These are phyloP conservation scores for Corylus americana DNA, from an alignment of 306 rosid genomes.

Conservation along the genomic window DNA sequence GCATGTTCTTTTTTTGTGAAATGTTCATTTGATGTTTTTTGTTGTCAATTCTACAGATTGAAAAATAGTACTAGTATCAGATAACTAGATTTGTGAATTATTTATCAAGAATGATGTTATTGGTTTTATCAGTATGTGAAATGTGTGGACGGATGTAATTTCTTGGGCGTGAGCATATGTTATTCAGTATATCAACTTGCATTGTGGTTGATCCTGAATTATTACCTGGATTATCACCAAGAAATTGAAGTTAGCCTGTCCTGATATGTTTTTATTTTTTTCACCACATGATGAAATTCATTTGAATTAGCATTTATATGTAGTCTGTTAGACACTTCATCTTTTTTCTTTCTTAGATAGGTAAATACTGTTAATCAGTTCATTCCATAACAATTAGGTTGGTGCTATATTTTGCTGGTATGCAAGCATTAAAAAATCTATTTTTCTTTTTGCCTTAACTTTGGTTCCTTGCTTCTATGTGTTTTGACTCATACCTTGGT, in stretches of 20 bases:
- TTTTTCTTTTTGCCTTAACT: too few species aligned
- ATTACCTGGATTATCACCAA: not conserved
- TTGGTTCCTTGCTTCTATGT: too few species aligned
- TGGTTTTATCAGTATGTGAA: not conserved
- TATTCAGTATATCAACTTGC: not conserved
- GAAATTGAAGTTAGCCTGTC: not conserved
- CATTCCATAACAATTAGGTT: too few species aligned
- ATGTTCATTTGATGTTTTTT: slow-evolving; percentile 10
- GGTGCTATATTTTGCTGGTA: too few species aligned
- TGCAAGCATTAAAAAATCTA: too few species aligned
- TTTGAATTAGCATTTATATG: too few species aligned
- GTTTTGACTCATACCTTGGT: not conserved
- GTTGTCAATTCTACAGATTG: slow-evolving; percentile 2
- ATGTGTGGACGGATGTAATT: not conserved
- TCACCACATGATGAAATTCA: too few species aligned
- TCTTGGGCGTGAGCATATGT: not conserved
- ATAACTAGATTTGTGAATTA: not conserved
- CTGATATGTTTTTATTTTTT: too few species aligned
- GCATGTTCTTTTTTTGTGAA: slow-evolving; percentile 6
- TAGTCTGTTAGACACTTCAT: too few species aligned
- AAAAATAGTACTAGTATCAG: not conserved
- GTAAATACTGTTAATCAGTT: too few species aligned
- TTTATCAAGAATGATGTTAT: slow-evolving; percentile 5
- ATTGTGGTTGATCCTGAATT: not conserved
- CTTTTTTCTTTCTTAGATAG: too few species aligned